Base-by-base conservation (phyloP, 2,329 filamentous ascomycete genomes). In the Exophiala xenobiotica region DNA sequence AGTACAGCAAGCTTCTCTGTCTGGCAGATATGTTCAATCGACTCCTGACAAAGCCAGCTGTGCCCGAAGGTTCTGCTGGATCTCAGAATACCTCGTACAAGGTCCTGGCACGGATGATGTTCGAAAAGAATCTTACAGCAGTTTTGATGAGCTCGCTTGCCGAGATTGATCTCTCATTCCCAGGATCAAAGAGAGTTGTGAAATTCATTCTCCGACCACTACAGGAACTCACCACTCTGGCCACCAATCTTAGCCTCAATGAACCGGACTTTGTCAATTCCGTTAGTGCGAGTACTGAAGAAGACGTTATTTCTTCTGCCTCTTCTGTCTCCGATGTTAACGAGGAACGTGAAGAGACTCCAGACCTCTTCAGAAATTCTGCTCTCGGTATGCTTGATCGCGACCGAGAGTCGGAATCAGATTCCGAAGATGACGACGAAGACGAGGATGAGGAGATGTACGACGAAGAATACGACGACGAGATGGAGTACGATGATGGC, bases 301-400 rank as follows among this genome's bases (percentile, higher is more conserved):
- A 95, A 41, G 91, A 96, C 57, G 91, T 96, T 39, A 88, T 96
- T 39, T 85, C 85, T 1, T 93, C 89, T 8, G 83, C 87, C 2
- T 95, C 90, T 3, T 96, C 92, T 1, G 82, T 95, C 19, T 96
- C 92, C 8, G 91, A 96, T 57, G 76, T 90, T 44, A 88, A 91
- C 33, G 88, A 91, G 55, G 86, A 89, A 49, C 85, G 90, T 38
- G 90, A 96, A 69, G 93, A 97, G 67, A 99, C 95, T 4, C 93
- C 95, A 23, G 93, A 99, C 71, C 79, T 99, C 16, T 97, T 96
- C 74, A 87, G 95, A 46, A 96, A 97, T 69, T 97, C 93, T 1
- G 90, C 95, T 1, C 77, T 99, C 18, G 92, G 93, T 43, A 95
- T 97, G 84, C 85, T 96, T 46, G 93, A 97, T 67, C 86, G 88